A percentile compares a stretch with the other conserved stretches of the same genome.
These are phyloP conservation scores for Brassica hybrid DNA, from an alignment of 441 rosid genomes.

Conservation along the genomic window DNA sequence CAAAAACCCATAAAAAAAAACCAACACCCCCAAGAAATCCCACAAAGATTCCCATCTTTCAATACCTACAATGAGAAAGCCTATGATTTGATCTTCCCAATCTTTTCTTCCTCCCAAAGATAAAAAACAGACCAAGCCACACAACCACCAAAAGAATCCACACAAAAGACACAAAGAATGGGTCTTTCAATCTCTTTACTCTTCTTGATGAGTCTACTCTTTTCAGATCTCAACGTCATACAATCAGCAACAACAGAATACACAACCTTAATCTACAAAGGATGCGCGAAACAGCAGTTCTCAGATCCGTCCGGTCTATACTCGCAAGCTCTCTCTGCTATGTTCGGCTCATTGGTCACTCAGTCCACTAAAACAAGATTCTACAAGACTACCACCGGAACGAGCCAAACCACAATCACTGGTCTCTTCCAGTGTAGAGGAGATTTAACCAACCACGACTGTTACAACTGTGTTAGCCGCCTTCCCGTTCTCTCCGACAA, in stretches of 20 bases:
- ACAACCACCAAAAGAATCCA: conserved; percentile 11
- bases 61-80: conserved; percentile 36
- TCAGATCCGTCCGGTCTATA: conserved; percentile 82
- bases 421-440: conserved; percentile 97
- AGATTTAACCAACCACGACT: conserved; percentile 73
- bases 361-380: conserved; percentile 85
- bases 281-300: conserved; percentile 79
- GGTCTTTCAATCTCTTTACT: conserved; percentile 56
- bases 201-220: conserved; percentile 44
- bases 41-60: conserved; percentile 35
- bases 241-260: conserved; percentile 67
- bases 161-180: conserved; percentile 41
- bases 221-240: conserved; percentile 40
- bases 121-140: neutral
- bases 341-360: conserved; percentile 79
- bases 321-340: conserved; percentile 92
- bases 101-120: neutral
- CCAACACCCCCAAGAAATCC: conserved; percentile 20
- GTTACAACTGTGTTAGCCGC: conserved; percentile 90
- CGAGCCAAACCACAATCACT: conserved; percentile 72
- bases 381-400: conserved; percentile 81
- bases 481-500: conserved; percentile 80
- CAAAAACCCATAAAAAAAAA: conserved; percentile 15
- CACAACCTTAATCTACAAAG: conserved; percentile 82
- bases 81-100: conserved; percentile 60